Percentiles rank a stretch among this genome's conserved stretches.
Conservation (phyloP, 116 monocot genomes). For the Papilionanthe hybrid region DNA sequence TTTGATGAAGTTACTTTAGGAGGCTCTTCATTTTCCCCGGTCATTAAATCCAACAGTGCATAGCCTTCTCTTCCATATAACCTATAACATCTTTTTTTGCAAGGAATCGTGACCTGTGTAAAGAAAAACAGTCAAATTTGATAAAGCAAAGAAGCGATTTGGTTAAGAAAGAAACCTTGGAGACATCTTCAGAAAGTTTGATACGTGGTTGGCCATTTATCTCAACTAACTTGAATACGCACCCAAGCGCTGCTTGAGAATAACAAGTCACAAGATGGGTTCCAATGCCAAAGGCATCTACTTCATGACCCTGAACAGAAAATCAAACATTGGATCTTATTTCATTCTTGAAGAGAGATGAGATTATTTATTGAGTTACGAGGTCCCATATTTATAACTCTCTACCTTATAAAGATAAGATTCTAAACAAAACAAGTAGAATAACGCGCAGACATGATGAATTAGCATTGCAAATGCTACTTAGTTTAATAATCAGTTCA, state of each 20-base stretch:
- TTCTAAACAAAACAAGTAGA: too few relatives aligned
- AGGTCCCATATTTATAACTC: too few relatives aligned
- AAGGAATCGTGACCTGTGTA: constrained; percentile 86
- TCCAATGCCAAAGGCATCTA: constrained; percentile 91
- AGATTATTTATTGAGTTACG: too few relatives aligned
- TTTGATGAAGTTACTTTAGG: constrained; percentile 54
- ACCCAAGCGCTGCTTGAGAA: constrained; percentile 94
- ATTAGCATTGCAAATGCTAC: too few relatives aligned
- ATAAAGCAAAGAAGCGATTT: not conserved
- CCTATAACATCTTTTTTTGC: constrained; percentile 79
- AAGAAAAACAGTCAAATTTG: constrained; percentile 12
- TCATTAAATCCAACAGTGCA: constrained; percentile 85
- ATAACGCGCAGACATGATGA: too few relatives aligned
- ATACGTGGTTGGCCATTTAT: constrained; percentile 94
- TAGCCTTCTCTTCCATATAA: constrained; percentile 94
- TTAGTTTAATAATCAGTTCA: too few relatives aligned
- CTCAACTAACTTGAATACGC: constrained; percentile 95
- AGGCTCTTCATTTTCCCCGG: constrained; percentile 70
- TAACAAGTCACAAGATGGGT: constrained; percentile 94
- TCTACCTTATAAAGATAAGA: too few relatives aligned
- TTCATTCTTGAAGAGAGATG: not conserved
- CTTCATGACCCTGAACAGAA: constrained; percentile 76
- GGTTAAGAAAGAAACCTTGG: constrained; percentile 50
- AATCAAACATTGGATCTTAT: not conserved
- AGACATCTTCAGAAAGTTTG: constrained; percentile 94